Base-by-base conservation (phyloP, 1,139 yeast genomes). In the Suhomyces atakaporum region DNA sequence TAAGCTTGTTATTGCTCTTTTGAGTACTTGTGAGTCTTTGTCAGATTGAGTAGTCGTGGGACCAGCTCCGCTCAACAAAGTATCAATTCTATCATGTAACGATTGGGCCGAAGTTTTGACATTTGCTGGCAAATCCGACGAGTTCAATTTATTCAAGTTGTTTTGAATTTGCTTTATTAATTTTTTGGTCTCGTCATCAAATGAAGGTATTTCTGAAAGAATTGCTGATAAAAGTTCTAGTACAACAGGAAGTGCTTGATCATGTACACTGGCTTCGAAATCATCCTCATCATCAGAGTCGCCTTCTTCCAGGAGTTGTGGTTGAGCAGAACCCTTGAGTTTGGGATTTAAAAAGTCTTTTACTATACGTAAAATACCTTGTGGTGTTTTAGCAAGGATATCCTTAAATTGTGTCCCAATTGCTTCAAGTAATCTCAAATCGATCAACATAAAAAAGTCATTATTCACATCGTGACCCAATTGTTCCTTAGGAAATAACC, bases 351-450 rank as follows among this genome's bases (percentile, higher is more conserved):
- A 54, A 30, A 83, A 63, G 23, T 73, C 75, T 22, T 73, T 61
- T 1, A 84, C 75, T 16, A 86, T 70, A 12, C 63, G 64, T 18
- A 86, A 62, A 43, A 84, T 70, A 36, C 81, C 86, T 5, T 58
- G 56, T 0, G 94, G 84, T 3, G 84, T 77, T 24, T 74, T 75
- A 8, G 87, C 73, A 25, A 90, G 59, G 29, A 71, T 72, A 7
- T 79, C 77, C 43, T 77, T 82, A 47, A 84, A 83, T 19, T 69
- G 69, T 11, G 73, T 73, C n/a, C 81, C 77, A 28, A 87, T 59
- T 13, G 65, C 62, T 50, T 88, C 92, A 32, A 89, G 60, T 12
- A 87, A 54, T 42, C 84, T 76, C 42, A 86, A 66, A 52, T 84
- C 83, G 5, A 79, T 64, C 31, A 88, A 62, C 28, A 77, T 69